Evolutionary conservation across 2,329 filamentous ascomycete genomes (phyloP).

Genomic region (Teratosphaeria nubilosa): DNA sequence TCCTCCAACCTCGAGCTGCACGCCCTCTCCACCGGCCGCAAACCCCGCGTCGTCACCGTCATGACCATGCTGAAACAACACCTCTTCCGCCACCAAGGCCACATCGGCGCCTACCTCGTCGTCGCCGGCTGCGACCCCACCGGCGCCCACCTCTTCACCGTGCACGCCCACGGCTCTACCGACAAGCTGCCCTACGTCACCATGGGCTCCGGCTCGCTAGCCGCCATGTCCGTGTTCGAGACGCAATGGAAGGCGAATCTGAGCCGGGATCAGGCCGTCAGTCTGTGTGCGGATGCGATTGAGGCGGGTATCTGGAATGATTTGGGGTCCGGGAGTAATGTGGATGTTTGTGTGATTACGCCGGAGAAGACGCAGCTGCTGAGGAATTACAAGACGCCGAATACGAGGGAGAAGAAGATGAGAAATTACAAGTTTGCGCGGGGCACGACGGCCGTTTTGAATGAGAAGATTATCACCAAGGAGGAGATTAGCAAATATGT

Average conservation of each 20-base stretch:
- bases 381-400: constrained; percentile 88
- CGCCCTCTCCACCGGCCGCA: constrained; percentile 88
- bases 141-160: constrained; percentile 89
- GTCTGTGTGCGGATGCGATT: constrained; percentile 76
- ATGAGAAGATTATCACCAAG: constrained; percentile 92
- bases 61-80: constrained; percentile 99
- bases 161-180: constrained; percentile 94
- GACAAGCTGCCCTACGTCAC: constrained; percentile 99
- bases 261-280: constrained; percentile 69
- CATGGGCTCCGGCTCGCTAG: constrained; percentile 92
- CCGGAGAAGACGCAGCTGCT: constrained; percentile 87
- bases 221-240: constrained; percentile 97
- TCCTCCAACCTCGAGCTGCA: constrained; percentile 98
- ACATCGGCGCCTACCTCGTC: constrained; percentile 96
- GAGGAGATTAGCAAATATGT: constrained; percentile 92
- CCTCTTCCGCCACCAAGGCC: constrained; percentile 93
- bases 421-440: constrained; percentile 83
- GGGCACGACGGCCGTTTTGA: constrained; percentile 90
- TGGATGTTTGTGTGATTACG: constrained; percentile 93
- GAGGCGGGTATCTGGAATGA: constrained; percentile 98
- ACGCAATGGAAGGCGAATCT: constrained; percentile 80
- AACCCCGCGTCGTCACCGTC: constrained; percentile 93
- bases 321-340: constrained; percentile 90
- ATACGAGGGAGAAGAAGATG: constrained; percentile 82
- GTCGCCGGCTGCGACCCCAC: constrained; percentile 95